Base-by-base conservation (phyloP, 2,329 filamentous ascomycete species). In the Immersiporthe knoxdaviesiana region DNA sequence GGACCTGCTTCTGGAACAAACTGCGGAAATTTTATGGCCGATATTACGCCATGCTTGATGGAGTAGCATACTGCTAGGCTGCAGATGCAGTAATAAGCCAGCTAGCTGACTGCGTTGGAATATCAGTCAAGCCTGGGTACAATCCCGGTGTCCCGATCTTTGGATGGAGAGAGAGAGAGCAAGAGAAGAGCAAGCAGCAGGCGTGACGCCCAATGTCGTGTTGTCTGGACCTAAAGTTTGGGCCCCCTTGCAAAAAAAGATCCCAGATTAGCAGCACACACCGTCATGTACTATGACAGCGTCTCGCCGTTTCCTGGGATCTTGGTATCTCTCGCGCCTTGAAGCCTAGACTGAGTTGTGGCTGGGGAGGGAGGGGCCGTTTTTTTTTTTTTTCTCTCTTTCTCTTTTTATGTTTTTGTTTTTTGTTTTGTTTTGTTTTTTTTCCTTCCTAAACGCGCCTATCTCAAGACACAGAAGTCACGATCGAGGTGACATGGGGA, bases 1-100 rank as follows among this genome's bases (percentile, higher is more conserved):
- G n/a, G 30, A n/a, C 18, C 18, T 37, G 30, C n/a, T 44, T 58
- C 52, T 56, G 44, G 47, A 12, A n/a, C 24, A 10, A 44, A 14
- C 41, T 52, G 37, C 18, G 37, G 47, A 39, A 35, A 66, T 47
- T 39, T 24, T 30, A 24, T 52, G 68, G 58, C 72, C 74, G 73
- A 75, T 78, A 76, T 75, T 74, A 75, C 72, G 61, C 71, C 63
- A 74, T 77, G 77, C 74, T 35, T 35, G 32, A 24, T 66, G 21
- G 27, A 41, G 58, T 52, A 68, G 59, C 66, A 70, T 68, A 67
- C 67, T 73, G 74, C 78, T 75, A 35, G 75, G 75, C 75, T 77
- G 75, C 75, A 76, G 72, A 73, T 79, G 79, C 77, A 79, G 24
- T 81, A 80, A 80, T 30, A 27, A 30, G 79, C 76, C 44, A 76